Percentiles rank a stretch among this genome's conserved stretches.
Evolutionary conservation across 768 basidiomycete genomes (phyloP).

Genomic region (Lactifluus pinguis): DNA sequence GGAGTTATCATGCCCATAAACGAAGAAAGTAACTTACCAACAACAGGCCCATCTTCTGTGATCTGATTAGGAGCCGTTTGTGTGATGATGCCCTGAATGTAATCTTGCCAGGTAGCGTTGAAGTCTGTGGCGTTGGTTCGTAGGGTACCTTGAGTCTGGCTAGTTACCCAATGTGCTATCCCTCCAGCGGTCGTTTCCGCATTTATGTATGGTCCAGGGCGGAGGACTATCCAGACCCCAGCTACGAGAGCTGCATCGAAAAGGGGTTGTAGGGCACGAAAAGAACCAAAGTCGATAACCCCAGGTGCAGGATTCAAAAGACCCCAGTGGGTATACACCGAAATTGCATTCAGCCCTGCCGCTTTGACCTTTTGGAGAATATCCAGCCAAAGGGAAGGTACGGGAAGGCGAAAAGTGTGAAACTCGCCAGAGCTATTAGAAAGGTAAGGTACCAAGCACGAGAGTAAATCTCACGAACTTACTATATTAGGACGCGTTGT

Average conservation of each 20-base stretch:
- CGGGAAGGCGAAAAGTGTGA: constrained; percentile 74
- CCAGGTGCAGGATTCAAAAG: constrained; percentile 66
- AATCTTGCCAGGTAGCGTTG: constrained; percentile 60
- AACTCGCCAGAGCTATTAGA: constrained; percentile 67
- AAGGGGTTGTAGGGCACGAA: constrained; percentile 58
- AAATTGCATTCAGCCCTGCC: constrained; percentile 68
- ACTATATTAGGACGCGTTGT: constrained; percentile 10
- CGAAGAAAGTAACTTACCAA: constrained; percentile 35
- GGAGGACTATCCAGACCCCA: constrained; percentile 71
- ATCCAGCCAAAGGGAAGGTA: constrained; percentile 73
- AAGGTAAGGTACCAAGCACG: not conserved
- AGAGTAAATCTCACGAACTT: not conserved
- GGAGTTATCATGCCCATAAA: not conserved
- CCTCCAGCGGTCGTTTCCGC: constrained; percentile 78
- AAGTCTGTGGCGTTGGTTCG: constrained; percentile 72
- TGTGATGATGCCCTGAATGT: constrained; percentile 56
- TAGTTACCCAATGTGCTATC: constrained; percentile 60
- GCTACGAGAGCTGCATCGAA: constrained; percentile 65
- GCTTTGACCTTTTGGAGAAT: constrained; percentile 77
- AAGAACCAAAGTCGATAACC: constrained; percentile 63
- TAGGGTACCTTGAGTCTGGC: constrained; percentile 51
- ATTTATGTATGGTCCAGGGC: constrained; percentile 73
- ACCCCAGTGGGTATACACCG: constrained; percentile 77
- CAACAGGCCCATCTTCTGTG: constrained; percentile 62
- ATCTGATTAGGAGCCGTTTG: constrained; percentile 60